Evolutionary conservation across 2,329 filamentous ascomycete species (phyloP).

Genomic region (Pestalotiopsis sp.): DNA sequence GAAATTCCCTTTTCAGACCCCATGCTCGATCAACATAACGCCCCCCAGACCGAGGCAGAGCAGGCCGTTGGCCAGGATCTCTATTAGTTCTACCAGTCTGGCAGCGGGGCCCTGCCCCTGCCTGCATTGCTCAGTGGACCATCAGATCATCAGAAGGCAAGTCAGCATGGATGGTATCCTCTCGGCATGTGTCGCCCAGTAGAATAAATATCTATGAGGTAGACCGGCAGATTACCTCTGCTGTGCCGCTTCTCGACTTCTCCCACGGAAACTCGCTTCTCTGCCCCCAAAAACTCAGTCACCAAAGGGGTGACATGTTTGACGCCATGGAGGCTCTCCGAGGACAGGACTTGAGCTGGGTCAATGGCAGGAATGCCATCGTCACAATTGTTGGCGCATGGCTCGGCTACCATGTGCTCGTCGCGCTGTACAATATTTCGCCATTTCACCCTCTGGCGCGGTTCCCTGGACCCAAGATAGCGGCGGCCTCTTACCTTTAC

Average conservation of each 20-base stretch:
- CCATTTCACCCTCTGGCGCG: slow-evolving; percentile 22
- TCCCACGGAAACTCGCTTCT: neutral
- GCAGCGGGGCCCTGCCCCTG: too few relatives aligned
- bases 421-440: slow-evolving; percentile 24
- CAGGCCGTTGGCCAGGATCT: too few relatives aligned
- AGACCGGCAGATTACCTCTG: too few relatives aligned
- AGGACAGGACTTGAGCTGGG: neutral
- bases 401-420: neutral
- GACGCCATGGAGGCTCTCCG: neutral
- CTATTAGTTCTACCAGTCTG: too few relatives aligned
- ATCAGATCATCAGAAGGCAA: too few relatives aligned
- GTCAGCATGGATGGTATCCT: too few relatives aligned
- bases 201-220: too few relatives aligned
- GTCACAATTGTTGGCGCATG: neutral
- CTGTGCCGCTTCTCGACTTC: neutral
- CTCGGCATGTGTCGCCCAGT: too few relatives aligned
- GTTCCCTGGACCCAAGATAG: slow-evolving; percentile 26
- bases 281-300: neutral
- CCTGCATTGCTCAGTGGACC: too few relatives aligned
- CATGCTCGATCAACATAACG: too few relatives aligned
- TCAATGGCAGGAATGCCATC: neutral
- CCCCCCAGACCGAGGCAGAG: too few relatives aligned
- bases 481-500: slow-evolving; percentile 22
- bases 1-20: too few relatives aligned
- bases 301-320: neutral